Base-by-base conservation (phyloP, 495 filamentous ascomycete genomes). In the Xylaria flabelliformis region DNA sequence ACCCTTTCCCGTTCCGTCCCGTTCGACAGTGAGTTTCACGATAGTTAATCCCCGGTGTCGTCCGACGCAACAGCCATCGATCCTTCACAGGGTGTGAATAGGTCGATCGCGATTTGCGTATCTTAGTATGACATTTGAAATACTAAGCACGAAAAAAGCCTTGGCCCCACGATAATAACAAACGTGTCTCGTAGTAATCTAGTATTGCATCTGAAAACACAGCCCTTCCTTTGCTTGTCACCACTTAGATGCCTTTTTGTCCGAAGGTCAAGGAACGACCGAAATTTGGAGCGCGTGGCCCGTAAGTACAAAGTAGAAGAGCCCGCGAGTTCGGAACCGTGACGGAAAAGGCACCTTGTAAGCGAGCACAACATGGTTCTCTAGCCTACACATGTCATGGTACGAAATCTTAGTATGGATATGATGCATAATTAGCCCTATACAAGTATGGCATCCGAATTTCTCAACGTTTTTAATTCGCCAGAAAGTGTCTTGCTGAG, bases 11-110 rank as follows among this genome's bases (percentile, higher is more conserved):
- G 9, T 65, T 44, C 63, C 41, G 62, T 61, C 51, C 53, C 55
- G 51, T 61, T 63, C 41, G 70, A 67, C 62, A 53, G 62, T 19
- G 50, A 51, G 69, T 65, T 42, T 71, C 61, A 71, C 61, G 69
- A 65, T 71, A 26, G 19, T n/a, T 44, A 26, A 29, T n/a, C 42
- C 17, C 53, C n/a, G 34, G 55, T 24, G 53, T 39, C 4, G 55
- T 69, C 53, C 67, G 55, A 69, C 39, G 9, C 8, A 39, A n/a
- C 26, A 6, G 26, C 63, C 42, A 48, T 19, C 7, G 62, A 64
- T 64, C 62, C 39, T 21, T 64, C 41, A 12, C 4, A 32, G 61
- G 9, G 61, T 34, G 39, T 64, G 39, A 15, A 17, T 19, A 21
- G 39, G 61, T n/a, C 13, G 61, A 44, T 64, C 39, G 7, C 36